Evolutionary conservation across 176 grass and related monocot genomes (phyloP).

Genomic region (Miscanthus lutarioriparius): DNA sequence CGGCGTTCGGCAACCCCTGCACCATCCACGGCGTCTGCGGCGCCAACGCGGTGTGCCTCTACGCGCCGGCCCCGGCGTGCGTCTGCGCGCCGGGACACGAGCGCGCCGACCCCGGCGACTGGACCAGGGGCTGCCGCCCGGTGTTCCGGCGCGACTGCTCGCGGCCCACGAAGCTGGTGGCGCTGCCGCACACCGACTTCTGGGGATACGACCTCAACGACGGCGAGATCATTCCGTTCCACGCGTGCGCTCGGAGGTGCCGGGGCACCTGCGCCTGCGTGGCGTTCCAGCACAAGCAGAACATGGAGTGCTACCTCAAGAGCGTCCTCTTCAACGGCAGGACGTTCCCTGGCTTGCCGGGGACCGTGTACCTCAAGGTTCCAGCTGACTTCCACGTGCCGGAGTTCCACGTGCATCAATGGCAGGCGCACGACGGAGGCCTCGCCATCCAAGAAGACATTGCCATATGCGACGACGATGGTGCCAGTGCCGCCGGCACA

Average conservation of each 20-base stretch:
- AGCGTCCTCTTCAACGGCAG: conserved; percentile 58
- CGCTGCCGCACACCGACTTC: conserved; percentile 53
- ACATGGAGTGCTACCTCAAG: conserved; percentile 48
- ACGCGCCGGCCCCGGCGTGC: conserved; percentile 29
- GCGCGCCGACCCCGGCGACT: conserved; percentile 30
- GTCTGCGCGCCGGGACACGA: conserved; percentile 43
- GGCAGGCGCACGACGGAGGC: background rate
- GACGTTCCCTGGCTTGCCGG: conserved; percentile 38
- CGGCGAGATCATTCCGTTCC: conserved; percentile 15
- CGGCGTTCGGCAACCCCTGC: conserved; percentile 48
- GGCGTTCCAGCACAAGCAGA: conserved; percentile 46
- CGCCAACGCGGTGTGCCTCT: conserved; percentile 47
- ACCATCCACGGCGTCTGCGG: conserved; percentile 57
- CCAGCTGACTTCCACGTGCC: conserved; percentile 27
- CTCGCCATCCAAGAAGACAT: background rate
- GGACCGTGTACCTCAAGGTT: conserved; percentile 56
- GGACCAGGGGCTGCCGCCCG: conserved; percentile 39
- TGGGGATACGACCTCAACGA: conserved; percentile 60
- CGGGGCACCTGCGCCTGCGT: conserved; percentile 30
- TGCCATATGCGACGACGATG: background rate
- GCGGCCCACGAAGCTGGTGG: conserved; percentile 22
- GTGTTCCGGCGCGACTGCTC: conserved; percentile 13
- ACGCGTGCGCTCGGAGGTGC: conserved; percentile 28
- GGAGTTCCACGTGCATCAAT: conserved; percentile 32
- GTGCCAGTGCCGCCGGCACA: too few species aligned